Evolutionary conservation across 495 filamentous ascomycete genomes (phyloP).

Genomic region (Lasiosphaeria ovina): DNA sequence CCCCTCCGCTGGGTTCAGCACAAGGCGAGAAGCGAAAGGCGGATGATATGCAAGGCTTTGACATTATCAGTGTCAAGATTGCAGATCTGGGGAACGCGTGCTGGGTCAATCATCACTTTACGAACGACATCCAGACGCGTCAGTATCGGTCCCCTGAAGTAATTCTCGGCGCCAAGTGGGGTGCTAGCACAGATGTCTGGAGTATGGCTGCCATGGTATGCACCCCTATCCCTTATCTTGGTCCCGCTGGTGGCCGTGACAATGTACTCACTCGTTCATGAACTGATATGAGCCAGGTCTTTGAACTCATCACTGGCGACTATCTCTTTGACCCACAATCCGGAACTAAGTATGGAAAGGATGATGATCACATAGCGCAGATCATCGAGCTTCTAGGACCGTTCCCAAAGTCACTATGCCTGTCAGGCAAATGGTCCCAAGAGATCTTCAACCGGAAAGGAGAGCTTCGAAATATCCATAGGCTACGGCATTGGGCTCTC

Average conservation of each 20-base stretch:
- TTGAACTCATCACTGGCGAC: constrained; percentile 97
- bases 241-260: background rate
- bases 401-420: constrained; percentile 87
- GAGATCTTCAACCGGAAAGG: constrained; percentile 99
- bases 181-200: constrained; percentile 97
- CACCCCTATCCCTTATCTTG: background rate
- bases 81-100: constrained; percentile 97
- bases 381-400: constrained; percentile 96
- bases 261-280: background rate
- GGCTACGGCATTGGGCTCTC: constrained; percentile 93
- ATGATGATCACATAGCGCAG: constrained; percentile 98
- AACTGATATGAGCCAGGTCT: constrained; percentile 59
- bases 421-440: constrained; percentile 93
- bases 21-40: constrained; percentile 50
- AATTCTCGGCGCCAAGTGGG: constrained; percentile 96
- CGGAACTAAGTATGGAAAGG: constrained; percentile 98
- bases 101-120: constrained; percentile 98
- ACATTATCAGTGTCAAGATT: constrained; percentile 97
- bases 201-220: constrained; percentile 99
- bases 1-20: constrained; percentile 35
- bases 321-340: constrained; percentile 99
- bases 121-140: constrained; percentile 97
- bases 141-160: constrained; percentile 98
- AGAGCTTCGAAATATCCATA: constrained; percentile 95
- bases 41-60: constrained; percentile 49